Evolutionary conservation across 768 basidiomycete genomes (phyloP).

Genomic region (Kwoniella europaea): DNA sequence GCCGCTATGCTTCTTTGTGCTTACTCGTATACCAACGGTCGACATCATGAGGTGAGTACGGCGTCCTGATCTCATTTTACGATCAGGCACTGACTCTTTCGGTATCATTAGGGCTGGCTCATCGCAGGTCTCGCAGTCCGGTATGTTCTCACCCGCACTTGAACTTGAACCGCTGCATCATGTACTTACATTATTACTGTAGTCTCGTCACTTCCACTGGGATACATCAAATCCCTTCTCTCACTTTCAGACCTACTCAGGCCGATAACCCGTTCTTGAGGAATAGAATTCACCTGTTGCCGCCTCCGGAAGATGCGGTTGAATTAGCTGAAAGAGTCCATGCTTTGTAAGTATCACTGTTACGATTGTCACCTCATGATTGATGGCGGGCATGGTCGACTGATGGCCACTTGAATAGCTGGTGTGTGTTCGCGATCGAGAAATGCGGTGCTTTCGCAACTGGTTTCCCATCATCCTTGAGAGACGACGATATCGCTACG

Average conservation of each 20-base stretch:
- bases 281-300: conserved; percentile 35
- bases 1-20: conserved; percentile 47
- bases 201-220: conserved; percentile 44
- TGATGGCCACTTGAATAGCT: conserved; percentile 27
- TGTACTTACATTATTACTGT: not conserved
- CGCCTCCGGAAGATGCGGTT: conserved; percentile 46
- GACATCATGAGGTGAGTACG: conserved; percentile 43
- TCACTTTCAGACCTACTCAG: conserved; percentile 28
- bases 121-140: conserved; percentile 36
- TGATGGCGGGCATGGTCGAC: not conserved
- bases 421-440: conserved; percentile 43
- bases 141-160: conserved; percentile 12
- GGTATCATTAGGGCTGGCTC: conserved; percentile 35
- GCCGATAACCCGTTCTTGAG: conserved; percentile 39
- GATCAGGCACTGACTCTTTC: no score
- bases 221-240: conserved; percentile 46
- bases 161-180: conserved; percentile 2
- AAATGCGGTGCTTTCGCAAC: conserved; percentile 41
- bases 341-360: conserved; percentile 39
- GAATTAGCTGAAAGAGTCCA: conserved; percentile 51
- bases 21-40: conserved; percentile 39
- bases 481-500: conserved; percentile 50
- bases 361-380: not conserved
- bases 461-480: conserved; percentile 37
- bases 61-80: no score